Conservation (phyloP, 768 basidiomycete species). For the Suillus variegatus region DNA sequence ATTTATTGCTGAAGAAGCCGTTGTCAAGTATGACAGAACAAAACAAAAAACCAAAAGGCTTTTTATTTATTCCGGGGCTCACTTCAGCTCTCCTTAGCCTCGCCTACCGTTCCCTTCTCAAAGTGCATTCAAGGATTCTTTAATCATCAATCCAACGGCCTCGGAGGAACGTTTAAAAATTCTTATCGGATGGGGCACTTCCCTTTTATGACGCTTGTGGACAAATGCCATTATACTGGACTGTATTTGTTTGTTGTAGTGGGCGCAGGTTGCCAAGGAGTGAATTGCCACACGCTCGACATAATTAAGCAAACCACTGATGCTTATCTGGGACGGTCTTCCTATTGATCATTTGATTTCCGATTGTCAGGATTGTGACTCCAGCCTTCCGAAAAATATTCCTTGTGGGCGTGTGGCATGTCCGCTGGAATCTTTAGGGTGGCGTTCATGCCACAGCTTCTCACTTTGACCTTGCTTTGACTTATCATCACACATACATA, state of each 20-base stretch:
- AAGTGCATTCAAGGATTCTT: not conserved
- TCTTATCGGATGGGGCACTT: slow-evolving; percentile 7
- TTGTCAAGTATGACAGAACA: slow-evolving; percentile 1
- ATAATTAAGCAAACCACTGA: slow-evolving; percentile 3
- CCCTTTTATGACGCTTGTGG: not conserved
- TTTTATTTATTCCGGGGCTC: no score
- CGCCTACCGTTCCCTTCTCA: not conserved
- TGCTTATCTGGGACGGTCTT: not conserved
- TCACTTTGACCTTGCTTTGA: slow-evolving; percentile 17
- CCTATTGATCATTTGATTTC: not conserved
- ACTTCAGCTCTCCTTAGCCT: not conserved
- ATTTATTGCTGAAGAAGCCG: slow-evolving; percentile 1
- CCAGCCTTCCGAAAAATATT: not conserved
- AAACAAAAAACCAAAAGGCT: not conserved
- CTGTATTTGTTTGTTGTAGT: slow-evolving; percentile 3
- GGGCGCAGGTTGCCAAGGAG: slow-evolving; percentile 8
- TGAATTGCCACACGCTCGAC: not conserved
- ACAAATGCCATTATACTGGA: not conserved
- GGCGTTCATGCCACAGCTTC: slow-evolving; percentile 6
- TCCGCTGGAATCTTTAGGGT: slow-evolving; percentile 5
- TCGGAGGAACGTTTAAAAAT: not conserved
- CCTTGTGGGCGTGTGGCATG: not conserved
- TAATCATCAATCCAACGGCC: not conserved
- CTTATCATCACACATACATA: slow-evolving; percentile 7
- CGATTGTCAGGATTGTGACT: not conserved